Evolutionary conservation across 768 basidiomycete genomes (phyloP).

Genomic region (Mycena capillaripes): DNA sequence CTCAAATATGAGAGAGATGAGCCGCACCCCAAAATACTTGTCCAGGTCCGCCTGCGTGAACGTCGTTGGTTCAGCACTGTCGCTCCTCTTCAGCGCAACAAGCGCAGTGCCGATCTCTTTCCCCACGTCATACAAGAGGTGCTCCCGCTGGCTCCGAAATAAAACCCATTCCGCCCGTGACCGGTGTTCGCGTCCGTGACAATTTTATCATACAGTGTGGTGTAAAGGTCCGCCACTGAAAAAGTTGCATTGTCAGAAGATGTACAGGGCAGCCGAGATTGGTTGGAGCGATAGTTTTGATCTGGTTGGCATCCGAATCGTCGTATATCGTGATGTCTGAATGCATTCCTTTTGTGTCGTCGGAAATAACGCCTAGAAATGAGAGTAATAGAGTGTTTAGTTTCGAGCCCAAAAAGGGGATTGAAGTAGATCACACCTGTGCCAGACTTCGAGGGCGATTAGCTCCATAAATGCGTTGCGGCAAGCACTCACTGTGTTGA

Average conservation of each 20-base stretch:
- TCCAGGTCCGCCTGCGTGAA: conserved; percentile 61
- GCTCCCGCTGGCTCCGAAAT: conserved; percentile 69
- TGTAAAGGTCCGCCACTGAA: conserved; percentile 61
- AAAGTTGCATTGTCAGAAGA: too few species aligned
- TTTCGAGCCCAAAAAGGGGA: background rate
- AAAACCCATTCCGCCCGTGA: too few species aligned
- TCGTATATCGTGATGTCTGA: conserved; percentile 58
- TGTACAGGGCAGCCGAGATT: too few species aligned
- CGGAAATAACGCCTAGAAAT: conserved; percentile 60
- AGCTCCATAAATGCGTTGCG: background rate
- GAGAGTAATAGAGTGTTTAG: background rate
- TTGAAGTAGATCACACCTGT: conserved; percentile 51
- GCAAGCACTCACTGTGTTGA: conserved; percentile 69
- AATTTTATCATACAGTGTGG: conserved; percentile 57
- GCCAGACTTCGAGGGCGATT: conserved; percentile 57
- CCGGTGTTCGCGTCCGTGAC: conserved; percentile 43
- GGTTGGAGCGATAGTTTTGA: conserved; percentile 62
- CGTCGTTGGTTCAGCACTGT: conserved; percentile 50
- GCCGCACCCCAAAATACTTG: conserved; percentile 53
- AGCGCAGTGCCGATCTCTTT: conserved; percentile 55
- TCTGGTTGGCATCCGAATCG: conserved; percentile 60
- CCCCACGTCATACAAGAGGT: conserved; percentile 57
- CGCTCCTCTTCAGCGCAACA: conserved; percentile 52
- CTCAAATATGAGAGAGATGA: conserved; percentile 1
- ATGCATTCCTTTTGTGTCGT: conserved; percentile 59